A percentile compares a stretch with the other conserved stretches of the same genome.
Conservation (phyloP, 352 stramenopile species). For the Elongisporangium undulatum region DNA sequence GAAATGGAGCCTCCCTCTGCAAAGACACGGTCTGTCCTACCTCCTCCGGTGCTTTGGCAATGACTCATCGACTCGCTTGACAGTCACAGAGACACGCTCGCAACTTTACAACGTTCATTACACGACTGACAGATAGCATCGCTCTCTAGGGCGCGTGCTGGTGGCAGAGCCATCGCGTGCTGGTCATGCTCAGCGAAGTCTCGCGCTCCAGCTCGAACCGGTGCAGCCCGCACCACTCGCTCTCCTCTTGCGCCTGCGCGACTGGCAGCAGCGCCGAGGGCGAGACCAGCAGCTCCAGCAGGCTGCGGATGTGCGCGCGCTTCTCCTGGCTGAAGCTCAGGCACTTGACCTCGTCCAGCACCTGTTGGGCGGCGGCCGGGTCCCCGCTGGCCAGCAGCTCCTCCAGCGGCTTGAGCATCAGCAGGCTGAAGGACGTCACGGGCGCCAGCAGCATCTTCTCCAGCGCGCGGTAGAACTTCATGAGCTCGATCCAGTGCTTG, state of each 20-base stretch:
- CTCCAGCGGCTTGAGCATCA: constrained; percentile 51
- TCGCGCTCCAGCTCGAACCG: constrained; percentile 26
- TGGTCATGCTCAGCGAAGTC: constrained; percentile 9
- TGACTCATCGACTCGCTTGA: neutral
- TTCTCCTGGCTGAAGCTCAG: constrained; percentile 63
- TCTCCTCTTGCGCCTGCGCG: constrained; percentile 7
- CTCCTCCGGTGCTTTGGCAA: neutral
- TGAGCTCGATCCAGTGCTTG: constrained; percentile 46
- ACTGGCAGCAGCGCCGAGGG: neutral
- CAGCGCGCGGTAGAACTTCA: constrained; percentile 52
- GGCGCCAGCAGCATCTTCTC: constrained; percentile 48
- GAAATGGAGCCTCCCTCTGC: neutral
- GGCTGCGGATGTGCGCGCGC: constrained; percentile 47
- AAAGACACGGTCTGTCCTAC: neutral
- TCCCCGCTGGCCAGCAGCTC: constrained; percentile 37
- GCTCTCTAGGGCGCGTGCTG: constrained; percentile 10
- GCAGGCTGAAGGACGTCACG: constrained; percentile 41
- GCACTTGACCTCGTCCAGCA: constrained; percentile 46
- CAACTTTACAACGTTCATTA: neutral
- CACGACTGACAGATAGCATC: neutral
- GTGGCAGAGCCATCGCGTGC: constrained; percentile 45
- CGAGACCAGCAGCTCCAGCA: constrained; percentile 43
- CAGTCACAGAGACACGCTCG: too few relatives aligned
- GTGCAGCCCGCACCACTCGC: constrained; percentile 31
- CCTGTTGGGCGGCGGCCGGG: constrained; percentile 22